Evolutionary conservation across 148 eudicot species (phyloP), one percentile per base, ranked within the genome.

Genomic region (Amaranthus cruentus): DNA sequence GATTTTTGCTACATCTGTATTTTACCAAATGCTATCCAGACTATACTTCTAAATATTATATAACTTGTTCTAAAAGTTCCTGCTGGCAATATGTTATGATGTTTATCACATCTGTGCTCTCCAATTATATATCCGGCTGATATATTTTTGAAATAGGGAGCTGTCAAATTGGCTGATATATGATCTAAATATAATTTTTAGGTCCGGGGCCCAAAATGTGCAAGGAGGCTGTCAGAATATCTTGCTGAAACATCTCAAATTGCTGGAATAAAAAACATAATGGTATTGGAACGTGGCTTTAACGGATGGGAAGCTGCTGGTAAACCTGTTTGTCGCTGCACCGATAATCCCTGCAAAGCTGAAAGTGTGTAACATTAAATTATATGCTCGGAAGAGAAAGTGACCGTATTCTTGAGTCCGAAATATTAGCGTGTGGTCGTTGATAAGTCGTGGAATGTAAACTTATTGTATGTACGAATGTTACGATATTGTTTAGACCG

Each of bases 181-280:
- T 47, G 49, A 4, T 63, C 43, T 70, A 15, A 28, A 47, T 75
- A 56, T 68, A 59, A 9, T 72, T 73, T 71, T 77, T 72, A 94
- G 98, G 96, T 94, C 67, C 96, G 98, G 5, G 98, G 98, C 28
- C 98, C 98, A 12, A 91, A 85, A 75, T 94, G 98, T 76, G 97
- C 98, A 6, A 73, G 91, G 57, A 88, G 88, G 80, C 79, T 89
- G 50, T 80, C 86, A 7, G 91, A 91, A n/a, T 88, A 94, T 81
- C 86, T 94, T 64, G 77, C 85, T 2, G 90, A 86, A 72, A 44
- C 76, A 57, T 80, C 87, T 48, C 85, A 83, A 73, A 87, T 79
- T 51, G 78, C 76, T 28, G 97, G 95, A 59, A 85, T 85, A 68
- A 83, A 85, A 81, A 85, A 85, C 66, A 81, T 93, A 14, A 79